These are phyloP conservation scores for Globisporangium acanthophoron DNA, from an alignment of 352 stramenopile genomes.

Conservation along the genomic window DNA sequence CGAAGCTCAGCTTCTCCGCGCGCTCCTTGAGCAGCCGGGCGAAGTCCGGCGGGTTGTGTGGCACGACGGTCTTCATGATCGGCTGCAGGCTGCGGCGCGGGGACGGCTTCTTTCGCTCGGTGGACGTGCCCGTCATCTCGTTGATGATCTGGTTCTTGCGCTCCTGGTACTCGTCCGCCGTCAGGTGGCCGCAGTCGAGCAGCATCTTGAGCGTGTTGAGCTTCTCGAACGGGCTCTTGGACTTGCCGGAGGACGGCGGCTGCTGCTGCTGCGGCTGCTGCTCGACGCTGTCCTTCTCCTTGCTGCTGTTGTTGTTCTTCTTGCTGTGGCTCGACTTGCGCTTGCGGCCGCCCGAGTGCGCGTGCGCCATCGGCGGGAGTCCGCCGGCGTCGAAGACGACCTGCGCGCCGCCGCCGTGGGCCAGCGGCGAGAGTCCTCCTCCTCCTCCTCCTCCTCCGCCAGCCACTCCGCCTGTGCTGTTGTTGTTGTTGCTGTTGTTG, in stretches of 20 bases:
- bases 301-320: constrained; percentile 18
- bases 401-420: no score
- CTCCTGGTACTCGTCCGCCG: constrained; percentile 73
- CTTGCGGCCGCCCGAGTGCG: constrained; percentile 8
- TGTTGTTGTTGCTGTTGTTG: no score
- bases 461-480: no score
- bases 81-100: constrained; percentile 43
- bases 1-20: constrained; percentile 78
- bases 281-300: constrained; percentile 10
- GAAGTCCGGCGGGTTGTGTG: constrained; percentile 70
- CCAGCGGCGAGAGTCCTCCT: no score
- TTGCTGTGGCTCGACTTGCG: constrained; percentile 15
- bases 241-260: neutral
- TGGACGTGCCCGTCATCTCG: constrained; percentile 79
- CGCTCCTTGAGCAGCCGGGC: constrained; percentile 45
- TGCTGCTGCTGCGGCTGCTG: constrained; percentile 1
- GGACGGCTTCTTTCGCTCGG: constrained; percentile 50
- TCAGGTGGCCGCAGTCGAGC: constrained; percentile 72
- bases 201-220: constrained; percentile 83
- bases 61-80: constrained; percentile 77
- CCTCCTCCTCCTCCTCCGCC: no score
- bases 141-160: constrained; percentile 87
- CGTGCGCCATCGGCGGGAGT: constrained; percentile 1
- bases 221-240: constrained; percentile 71
- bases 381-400: neutral